Evolutionary conservation across 2,329 filamentous ascomycete genomes (phyloP).

Genomic region (Talaromyces islandicus): DNA sequence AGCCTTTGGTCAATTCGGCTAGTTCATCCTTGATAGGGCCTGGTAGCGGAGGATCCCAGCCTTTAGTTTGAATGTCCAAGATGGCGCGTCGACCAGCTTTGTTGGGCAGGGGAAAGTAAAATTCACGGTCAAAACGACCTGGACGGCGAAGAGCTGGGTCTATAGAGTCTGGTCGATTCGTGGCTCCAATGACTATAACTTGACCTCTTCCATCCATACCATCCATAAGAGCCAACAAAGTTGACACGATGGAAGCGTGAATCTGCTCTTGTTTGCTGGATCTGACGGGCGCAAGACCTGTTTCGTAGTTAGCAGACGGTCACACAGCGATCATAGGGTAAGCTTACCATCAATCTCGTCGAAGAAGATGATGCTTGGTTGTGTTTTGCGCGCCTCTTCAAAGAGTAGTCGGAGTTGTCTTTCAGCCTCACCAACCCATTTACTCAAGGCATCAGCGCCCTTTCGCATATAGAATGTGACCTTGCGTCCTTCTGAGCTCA

Average conservation of each 20-base stretch:
- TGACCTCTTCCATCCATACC: constrained; percentile 98
- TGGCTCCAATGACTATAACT: constrained; percentile 98
- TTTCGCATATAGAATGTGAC: constrained; percentile 99
- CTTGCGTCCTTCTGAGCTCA: constrained; percentile 82
- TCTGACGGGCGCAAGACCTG: constrained; percentile 75
- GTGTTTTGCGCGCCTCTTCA: constrained; percentile 89
- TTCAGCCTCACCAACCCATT: constrained; percentile 98
- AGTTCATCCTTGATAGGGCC: constrained; percentile 74
- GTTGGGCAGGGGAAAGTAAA: constrained; percentile 92
- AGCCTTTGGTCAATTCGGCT: constrained; percentile 83
- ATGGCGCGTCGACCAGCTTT: constrained; percentile 75
- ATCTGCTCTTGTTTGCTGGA: constrained; percentile 99
- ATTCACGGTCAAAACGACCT: constrained; percentile 93
- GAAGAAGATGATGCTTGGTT: constrained; percentile 99
- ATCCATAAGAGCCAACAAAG: constrained; percentile 89
- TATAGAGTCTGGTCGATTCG: constrained; percentile 92
- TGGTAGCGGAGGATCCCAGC: constrained; percentile 75
- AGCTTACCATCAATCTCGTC: constrained; percentile 89
- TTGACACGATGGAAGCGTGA: constrained; percentile 94
- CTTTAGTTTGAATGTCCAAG: constrained; percentile 89
- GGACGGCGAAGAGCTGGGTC: constrained; percentile 92
- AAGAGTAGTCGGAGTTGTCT: constrained; percentile 89
- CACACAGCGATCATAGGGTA: not conserved
- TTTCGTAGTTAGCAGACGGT: constrained; percentile 1
- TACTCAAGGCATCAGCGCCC: constrained; percentile 92